Percentiles rank a stretch among this genome's conserved stretches.
Conservation (phyloP, 495 filamentous ascomycete genomes). For the Talaromyces adpressus region DNA sequence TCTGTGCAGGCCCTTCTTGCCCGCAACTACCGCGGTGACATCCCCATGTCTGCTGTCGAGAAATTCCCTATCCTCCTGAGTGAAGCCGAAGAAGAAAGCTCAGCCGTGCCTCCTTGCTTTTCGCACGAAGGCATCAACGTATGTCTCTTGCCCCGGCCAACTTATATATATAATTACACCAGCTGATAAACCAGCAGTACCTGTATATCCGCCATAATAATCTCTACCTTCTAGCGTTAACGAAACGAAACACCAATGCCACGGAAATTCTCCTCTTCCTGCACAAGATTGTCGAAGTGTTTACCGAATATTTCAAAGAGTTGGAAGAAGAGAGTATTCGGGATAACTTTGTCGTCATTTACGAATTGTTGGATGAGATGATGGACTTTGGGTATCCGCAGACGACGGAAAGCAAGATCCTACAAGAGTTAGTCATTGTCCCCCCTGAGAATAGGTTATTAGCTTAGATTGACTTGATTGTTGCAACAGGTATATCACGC, state of each 20-base stretch:
- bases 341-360: slow-evolving; percentile 99
- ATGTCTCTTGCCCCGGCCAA: slow-evolving; percentile 26
- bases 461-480: background rate
- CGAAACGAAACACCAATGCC: slow-evolving; percentile 98
- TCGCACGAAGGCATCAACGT: slow-evolving; percentile 98
- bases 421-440: slow-evolving; percentile 65
- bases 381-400: slow-evolving; percentile 99
- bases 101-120: slow-evolving; percentile 95
- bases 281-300: slow-evolving; percentile 97
- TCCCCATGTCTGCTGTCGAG: slow-evolving; percentile 99
- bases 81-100: slow-evolving; percentile 99
- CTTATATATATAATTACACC: no score
- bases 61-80: slow-evolving; percentile 95
- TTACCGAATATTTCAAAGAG: slow-evolving; percentile 99
- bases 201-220: slow-evolving; percentile 99
- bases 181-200: slow-evolving; percentile 55
- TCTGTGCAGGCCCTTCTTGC: slow-evolving; percentile 80
- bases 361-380: slow-evolving; percentile 99
- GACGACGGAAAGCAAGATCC: slow-evolving; percentile 97
- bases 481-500: slow-evolving; percentile 92
- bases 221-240: slow-evolving; percentile 96
- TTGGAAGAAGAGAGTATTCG: slow-evolving; percentile 98
- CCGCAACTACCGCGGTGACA: slow-evolving; percentile 97
- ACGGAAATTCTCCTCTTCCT: slow-evolving; percentile 97
- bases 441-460: no score